These are phyloP conservation scores for Phaeotremella fagi DNA, from an alignment of 768 basidiomycete genomes.

Conservation along the genomic window DNA sequence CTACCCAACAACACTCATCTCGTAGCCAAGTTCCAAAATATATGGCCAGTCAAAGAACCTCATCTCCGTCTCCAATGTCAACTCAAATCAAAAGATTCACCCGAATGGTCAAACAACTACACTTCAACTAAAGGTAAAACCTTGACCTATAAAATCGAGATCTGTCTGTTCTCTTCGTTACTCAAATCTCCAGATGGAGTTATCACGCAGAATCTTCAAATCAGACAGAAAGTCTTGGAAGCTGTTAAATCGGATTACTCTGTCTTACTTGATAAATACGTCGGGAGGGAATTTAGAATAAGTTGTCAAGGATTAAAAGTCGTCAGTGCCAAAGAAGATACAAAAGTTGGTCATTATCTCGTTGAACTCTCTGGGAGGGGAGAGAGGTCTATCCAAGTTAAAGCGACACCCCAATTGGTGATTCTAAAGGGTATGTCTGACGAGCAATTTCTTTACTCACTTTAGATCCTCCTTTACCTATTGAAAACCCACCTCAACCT, in stretches of 20 bases:
- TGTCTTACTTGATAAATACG: too few relatives aligned
- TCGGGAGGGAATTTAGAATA: not conserved
- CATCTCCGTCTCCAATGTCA: not conserved
- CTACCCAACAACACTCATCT: not conserved
- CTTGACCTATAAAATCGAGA: too few relatives aligned
- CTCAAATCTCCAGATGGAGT: too few relatives aligned
- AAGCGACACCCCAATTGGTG: not conserved
- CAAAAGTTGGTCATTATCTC: not conserved
- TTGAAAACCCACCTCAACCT: not conserved
- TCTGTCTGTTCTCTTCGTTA: too few relatives aligned
- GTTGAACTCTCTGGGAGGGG: constrained; percentile 8
- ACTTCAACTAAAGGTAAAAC: too few relatives aligned
- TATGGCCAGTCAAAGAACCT: not conserved
- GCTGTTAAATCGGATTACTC: not conserved
- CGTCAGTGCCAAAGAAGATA: not conserved
- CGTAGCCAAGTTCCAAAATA: not conserved
- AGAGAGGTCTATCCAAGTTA: constrained; percentile 1
- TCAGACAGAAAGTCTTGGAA: not conserved
- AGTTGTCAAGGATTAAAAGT: constrained; percentile 9
- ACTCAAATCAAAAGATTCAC: not conserved
- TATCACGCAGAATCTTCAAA: too few relatives aligned
- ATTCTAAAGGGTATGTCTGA: not conserved
- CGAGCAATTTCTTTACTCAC: not conserved
- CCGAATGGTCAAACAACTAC: too few relatives aligned
- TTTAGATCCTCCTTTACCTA: too few relatives aligned